phyloP scores from a whole-genome alignment of 1,139 yeast species.

The Groenewaldozyma sp. region DNA sequence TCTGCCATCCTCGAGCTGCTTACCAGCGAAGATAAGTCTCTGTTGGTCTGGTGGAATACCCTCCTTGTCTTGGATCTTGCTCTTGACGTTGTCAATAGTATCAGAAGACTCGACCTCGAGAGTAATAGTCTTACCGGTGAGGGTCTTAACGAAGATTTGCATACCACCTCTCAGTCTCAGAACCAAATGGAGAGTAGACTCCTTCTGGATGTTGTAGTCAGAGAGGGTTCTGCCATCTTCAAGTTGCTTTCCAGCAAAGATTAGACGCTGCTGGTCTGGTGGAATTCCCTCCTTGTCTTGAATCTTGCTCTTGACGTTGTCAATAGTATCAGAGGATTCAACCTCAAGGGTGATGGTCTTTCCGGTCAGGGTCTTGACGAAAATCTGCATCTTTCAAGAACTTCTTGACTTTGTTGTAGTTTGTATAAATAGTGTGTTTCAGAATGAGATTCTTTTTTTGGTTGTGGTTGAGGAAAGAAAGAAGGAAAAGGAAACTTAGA shows the following conservation, averaged over 20 bases:
- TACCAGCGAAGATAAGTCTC: conserved; percentile 79
- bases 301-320: conserved; percentile 74
- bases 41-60: conserved; percentile 86
- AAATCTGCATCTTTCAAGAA: conserved; percentile 49
- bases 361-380: conserved; percentile 72
- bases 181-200: conserved; percentile 22
- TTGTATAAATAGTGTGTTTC: neutral
- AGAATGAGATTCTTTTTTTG: neutral
- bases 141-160: conserved; percentile 73
- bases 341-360: conserved; percentile 81
- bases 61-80: conserved; percentile 79
- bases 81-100: conserved; percentile 75
- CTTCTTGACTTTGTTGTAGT: neutral
- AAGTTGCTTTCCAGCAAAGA: conserved; percentile 80
- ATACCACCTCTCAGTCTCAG: conserved; percentile 35
- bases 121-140: conserved; percentile 74
- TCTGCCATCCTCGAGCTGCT: conserved; percentile 79
- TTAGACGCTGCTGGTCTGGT: conserved; percentile 78
- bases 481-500: neutral
- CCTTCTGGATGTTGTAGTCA: conserved; percentile 77
- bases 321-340: conserved; percentile 78
- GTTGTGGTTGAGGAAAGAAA: neutral
- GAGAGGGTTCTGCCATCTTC: conserved; percentile 69
- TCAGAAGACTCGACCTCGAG: conserved; percentile 83
- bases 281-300: conserved; percentile 86